Conservation (phyloP, 2,329 filamentous ascomycete genomes). For the Epichloe coenophiala region DNA sequence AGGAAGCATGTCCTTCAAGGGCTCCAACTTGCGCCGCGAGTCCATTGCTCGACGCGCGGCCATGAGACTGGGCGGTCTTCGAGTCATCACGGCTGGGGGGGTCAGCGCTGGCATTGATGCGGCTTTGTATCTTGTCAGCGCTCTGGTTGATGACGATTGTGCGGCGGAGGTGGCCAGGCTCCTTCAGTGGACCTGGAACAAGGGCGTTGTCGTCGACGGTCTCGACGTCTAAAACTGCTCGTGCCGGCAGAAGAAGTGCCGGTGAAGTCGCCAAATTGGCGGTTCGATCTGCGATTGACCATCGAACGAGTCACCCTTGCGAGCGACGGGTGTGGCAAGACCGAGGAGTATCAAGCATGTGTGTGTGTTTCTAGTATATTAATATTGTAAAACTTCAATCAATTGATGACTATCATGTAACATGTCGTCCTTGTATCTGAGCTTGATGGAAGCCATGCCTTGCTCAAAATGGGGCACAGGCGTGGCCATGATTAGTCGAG, state of each 20-base stretch:
- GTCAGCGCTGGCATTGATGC: constrained; percentile 73
- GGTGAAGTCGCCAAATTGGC: constrained; percentile 1
- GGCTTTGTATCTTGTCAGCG: constrained; percentile 70
- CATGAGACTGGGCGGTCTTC: constrained; percentile 54
- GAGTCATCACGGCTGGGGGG: constrained; percentile 79
- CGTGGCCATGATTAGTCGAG: too few species aligned
- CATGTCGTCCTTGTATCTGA: too few species aligned
- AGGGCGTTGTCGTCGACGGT: constrained; percentile 73
- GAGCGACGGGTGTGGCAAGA: constrained; percentile 2
- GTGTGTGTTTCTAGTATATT: constrained; percentile 1
- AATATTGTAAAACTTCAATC: constrained; percentile 2
- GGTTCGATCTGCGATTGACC: background rate
- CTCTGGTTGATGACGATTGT: constrained; percentile 63
- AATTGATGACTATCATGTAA: background rate
- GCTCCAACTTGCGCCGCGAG: constrained; percentile 61
- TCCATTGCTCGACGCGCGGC: constrained; percentile 66
- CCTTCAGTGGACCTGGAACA: constrained; percentile 76
- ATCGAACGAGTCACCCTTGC: background rate
- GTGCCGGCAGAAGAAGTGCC: constrained; percentile 14
- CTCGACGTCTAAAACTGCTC: constrained; percentile 54
- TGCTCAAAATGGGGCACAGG: too few species aligned
- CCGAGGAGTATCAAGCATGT: background rate
- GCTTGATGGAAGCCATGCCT: too few species aligned
- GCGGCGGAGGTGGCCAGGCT: constrained; percentile 61
- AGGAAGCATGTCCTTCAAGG: constrained; percentile 71